Conservation (phyloP, 2,329 filamentous ascomycete genomes). For the Cylindrodendrum hubeiense region DNA sequence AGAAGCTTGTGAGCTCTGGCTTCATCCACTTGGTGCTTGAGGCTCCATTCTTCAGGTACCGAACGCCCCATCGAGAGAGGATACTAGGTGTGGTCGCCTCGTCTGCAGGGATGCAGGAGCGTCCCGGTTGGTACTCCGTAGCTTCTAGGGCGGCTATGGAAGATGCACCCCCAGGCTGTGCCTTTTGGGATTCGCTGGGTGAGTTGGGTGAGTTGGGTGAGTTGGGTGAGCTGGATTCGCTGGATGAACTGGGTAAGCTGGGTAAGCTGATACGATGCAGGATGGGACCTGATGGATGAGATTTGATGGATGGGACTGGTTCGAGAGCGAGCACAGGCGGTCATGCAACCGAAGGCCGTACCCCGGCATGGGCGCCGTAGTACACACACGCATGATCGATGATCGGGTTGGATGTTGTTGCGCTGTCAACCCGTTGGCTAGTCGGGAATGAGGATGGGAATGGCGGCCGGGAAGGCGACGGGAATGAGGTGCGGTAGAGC, state of each 20-base stretch:
- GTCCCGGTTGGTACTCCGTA: slow-evolving; percentile 2
- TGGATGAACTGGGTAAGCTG: too few relatives aligned
- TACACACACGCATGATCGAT: slow-evolving; percentile 13
- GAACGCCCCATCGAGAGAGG: slow-evolving; percentile 3
- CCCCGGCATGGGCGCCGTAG: background rate
- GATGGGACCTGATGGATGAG: slow-evolving; percentile 6
- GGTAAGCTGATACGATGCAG: background rate
- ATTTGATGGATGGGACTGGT: too few relatives aligned
- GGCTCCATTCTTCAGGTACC: slow-evolving; percentile 10
- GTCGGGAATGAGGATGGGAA: slow-evolving; percentile 6
- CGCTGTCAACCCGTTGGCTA: background rate
- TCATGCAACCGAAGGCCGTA: background rate
- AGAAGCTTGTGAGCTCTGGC: background rate
- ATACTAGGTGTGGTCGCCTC: slow-evolving; percentile 6
- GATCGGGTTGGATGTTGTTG: slow-evolving; percentile 14
- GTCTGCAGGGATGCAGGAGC: slow-evolving; percentile 9
- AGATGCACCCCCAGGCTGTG: slow-evolving; percentile 6
- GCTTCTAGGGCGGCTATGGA: slow-evolving; percentile 26
- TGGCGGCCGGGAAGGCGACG: slow-evolving; percentile 10
- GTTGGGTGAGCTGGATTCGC: too few relatives aligned
- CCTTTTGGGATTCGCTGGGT: slow-evolving; percentile 8
- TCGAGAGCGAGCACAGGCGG: slow-evolving; percentile 7
- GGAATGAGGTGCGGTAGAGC: slow-evolving; percentile 5
- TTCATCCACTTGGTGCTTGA: slow-evolving; percentile 1
- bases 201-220: too few relatives aligned